Evolutionary conservation across 106 monocot species (phyloP).

Genomic region (Dioscorea zingiberensis): DNA sequence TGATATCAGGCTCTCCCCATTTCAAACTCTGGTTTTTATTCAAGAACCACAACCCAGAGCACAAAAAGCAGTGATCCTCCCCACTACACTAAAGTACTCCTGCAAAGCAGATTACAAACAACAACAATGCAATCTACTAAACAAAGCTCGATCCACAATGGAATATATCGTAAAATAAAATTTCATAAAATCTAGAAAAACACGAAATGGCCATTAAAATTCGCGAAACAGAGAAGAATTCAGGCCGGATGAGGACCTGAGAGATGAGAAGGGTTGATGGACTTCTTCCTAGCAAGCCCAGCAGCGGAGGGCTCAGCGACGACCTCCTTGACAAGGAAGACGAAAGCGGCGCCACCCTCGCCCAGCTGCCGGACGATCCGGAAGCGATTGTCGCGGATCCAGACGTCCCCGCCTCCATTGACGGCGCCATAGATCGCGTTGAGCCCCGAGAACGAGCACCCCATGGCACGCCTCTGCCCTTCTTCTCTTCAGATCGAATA

Average conservation of each 20-base stretch:
- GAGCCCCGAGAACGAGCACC: slow-evolving; percentile 95
- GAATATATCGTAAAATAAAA: too few species aligned
- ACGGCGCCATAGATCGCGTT: slow-evolving; percentile 83
- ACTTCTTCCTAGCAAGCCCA: slow-evolving; percentile 38
- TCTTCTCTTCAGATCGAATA: neutral
- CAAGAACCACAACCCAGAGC: too few species aligned
- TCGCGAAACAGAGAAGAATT: too few species aligned
- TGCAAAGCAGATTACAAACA: too few species aligned
- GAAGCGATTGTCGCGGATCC: slow-evolving; percentile 98
- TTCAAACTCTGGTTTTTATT: too few species aligned
- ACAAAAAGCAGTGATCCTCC: too few species aligned
- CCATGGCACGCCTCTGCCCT: slow-evolving; percentile 40
- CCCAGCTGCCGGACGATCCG: slow-evolving; percentile 84
- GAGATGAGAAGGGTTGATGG: slow-evolving; percentile 55
- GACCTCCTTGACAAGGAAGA: slow-evolving; percentile 87
- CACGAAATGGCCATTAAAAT: too few species aligned
- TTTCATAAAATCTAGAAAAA: too few species aligned
- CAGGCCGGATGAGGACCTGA: slow-evolving; percentile 34
- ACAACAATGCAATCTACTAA: too few species aligned
- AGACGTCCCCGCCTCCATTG: slow-evolving; percentile 80
- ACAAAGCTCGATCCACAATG: too few species aligned
- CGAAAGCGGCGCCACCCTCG: slow-evolving; percentile 84
- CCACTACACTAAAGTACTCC: too few species aligned
- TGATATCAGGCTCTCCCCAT: too few species aligned
- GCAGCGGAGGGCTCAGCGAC: slow-evolving; percentile 21